Percentiles rank a stretch among this genome's conserved stretches.
Conservation (phyloP, 306 rosid species). For the Ammopiptanthus mongolicus region DNA sequence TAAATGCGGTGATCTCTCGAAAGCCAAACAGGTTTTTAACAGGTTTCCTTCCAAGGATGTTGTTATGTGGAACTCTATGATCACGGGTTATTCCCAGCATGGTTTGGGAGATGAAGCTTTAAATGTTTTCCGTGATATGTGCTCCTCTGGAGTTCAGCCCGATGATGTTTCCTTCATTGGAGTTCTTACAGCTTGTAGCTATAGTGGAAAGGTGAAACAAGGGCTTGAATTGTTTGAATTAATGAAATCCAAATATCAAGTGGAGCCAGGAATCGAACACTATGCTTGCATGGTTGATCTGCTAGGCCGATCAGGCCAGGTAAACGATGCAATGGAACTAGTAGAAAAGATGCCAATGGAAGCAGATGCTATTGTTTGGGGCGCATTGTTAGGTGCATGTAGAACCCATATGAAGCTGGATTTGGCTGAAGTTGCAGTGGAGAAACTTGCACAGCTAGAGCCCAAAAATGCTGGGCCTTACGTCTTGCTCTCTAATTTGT, state of each 20-base stretch:
- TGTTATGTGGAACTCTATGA: constrained; percentile 67
- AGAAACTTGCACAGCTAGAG: constrained; percentile 57
- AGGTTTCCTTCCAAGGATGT: constrained; percentile 44
- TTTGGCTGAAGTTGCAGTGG: constrained; percentile 50
- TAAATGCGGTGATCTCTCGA: constrained; percentile 54
- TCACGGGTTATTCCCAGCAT: constrained; percentile 65
- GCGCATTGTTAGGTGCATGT: constrained; percentile 54
- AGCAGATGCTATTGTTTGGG: constrained; percentile 65
- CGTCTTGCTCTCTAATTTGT: constrained; percentile 58
- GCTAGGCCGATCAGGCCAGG: constrained; percentile 54
- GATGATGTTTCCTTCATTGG: constrained; percentile 59
- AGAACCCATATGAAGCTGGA: constrained; percentile 48
- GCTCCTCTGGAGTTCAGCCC: constrained; percentile 36
- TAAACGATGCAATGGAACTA: constrained; percentile 50
- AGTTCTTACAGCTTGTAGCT: constrained; percentile 67
- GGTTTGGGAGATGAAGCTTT: constrained; percentile 55
- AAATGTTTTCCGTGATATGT: constrained; percentile 45
- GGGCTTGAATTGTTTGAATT: constrained; percentile 41
- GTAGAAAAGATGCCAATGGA: constrained; percentile 55
- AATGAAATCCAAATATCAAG: constrained; percentile 44
- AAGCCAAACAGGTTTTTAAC: constrained; percentile 40
- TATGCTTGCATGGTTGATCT: constrained; percentile 70
- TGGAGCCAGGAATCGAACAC: constrained; percentile 47
- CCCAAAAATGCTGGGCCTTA: constrained; percentile 60
- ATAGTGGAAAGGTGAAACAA: constrained; percentile 45